Base-by-base conservation (phyloP, 1,284 basidiomycete genomes). In the Lentinus polychrous region DNA sequence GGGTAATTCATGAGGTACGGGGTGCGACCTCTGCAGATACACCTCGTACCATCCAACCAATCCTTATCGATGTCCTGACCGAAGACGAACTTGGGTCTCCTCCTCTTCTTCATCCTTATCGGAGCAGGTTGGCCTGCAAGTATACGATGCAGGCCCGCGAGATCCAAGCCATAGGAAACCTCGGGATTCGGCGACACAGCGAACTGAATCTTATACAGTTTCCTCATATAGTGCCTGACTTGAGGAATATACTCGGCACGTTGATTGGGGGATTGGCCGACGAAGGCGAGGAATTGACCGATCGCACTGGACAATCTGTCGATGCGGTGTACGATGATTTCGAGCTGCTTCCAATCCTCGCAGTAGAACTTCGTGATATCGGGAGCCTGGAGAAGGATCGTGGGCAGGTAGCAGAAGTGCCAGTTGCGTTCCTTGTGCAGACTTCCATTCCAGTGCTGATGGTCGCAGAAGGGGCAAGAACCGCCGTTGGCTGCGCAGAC, bases 401-500 rank as follows among this genome's bases (percentile, higher is more conserved):
- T 72, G 2, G 86, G 83, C 31, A 91, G 73, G 63, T 79, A 86
- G 60, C 78, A 84, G 66, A 85, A 90, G 59, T 90, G 86, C 77
- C 81, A 91, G 56, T 72, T 85, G 43, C 88, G 79, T 51, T 85
- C 78, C 62, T 88, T 89, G 62, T 80, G 78, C 49, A 90, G 81
- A 6, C 82, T 75, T 23, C 87, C 87, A 56, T 91, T 87, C 87
- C 87, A 91, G 57, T 91, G 88, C 54, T 88, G 83, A 56, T 90
- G 86, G 55, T 91, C 87, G 57, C 87, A 91, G 70, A 91, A 91
- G 0, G 88, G 87, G 60, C 87, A 91, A 7, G 87, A 91, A 33
- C 87, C 87, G n/a, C 87, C 87, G 55, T 83, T 88, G 53, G 81
- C 81, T 10, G 86, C 87, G 55, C 87, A 91, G 48, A 81, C 74